A percentile compares a stretch with the other conserved stretches of the same genome.
These are phyloP conservation scores for Raphidocelis subcapitata DNA, from an alignment of 139 green algal species.

Conservation along the genomic window DNA sequence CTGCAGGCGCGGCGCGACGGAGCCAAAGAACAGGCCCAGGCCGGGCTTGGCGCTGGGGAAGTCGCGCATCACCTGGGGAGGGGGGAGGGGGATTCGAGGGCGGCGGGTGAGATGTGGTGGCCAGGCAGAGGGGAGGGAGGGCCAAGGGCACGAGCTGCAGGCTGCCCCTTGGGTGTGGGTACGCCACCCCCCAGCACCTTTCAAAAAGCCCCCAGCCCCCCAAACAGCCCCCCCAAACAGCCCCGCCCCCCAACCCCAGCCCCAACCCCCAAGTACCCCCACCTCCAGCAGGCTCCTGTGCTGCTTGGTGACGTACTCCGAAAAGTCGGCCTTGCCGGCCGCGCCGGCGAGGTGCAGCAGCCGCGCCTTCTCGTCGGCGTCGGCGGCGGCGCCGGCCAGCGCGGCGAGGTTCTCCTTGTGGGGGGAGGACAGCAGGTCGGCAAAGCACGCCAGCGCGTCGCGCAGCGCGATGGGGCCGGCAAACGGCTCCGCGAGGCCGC, in stretches of 20 bases:
- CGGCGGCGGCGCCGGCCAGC: slow-evolving; percentile 70
- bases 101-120: no score
- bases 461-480: slow-evolving; percentile 67
- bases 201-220: no score
- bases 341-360: slow-evolving; percentile 62
- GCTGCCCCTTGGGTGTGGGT: no score
- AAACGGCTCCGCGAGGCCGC: slow-evolving; percentile 51
- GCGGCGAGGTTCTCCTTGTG: slow-evolving; percentile 72
- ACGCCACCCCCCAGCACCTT: no score
- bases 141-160: no score
- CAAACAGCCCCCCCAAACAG: neutral
- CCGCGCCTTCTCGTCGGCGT: slow-evolving; percentile 38
- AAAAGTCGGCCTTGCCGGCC: slow-evolving; percentile 73
- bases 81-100: no score
- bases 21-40: slow-evolving; percentile 88
- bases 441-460: slow-evolving; percentile 67
- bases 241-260: neutral
- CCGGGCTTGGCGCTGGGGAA: slow-evolving; percentile 79
- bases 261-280: neutral
- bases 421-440: slow-evolving; percentile 78
- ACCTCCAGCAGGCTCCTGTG: slow-evolving; percentile 45
- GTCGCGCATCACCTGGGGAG: slow-evolving; percentile 78
- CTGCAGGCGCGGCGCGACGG: slow-evolving; percentile 79
- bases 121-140: no score
- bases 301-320: slow-evolving; percentile 55